Base-by-base conservation (phyloP, 1,284 basidiomycete genomes). In the Ustilago esculenta region DNA sequence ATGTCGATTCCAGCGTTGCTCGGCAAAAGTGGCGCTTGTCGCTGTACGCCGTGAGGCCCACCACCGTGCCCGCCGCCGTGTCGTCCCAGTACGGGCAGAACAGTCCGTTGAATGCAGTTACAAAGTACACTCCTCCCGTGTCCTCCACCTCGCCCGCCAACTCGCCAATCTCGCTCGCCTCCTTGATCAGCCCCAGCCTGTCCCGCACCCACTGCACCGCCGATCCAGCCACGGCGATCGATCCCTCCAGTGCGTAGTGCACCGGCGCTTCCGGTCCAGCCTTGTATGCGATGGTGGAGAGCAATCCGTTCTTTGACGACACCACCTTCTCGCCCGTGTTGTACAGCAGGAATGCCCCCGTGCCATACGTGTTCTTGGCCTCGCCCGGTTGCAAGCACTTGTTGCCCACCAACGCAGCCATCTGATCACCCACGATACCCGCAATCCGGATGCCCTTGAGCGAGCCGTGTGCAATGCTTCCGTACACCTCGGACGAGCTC, bases 191-290 rank as follows among this genome's bases (percentile, higher is more conserved):
- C 21, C 86, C 84, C 86, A 98, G 88, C 32, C 91, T 90, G 84
- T 98, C 96, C 24, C 95, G 90, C 10, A 98, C 85, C 87, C 95
- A 98, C 84, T 96, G 94, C 82, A 98, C 89, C 9, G 93, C 93
- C 69, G 90, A 92, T 32, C 95, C 95, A 11, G 94, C 94, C 24
- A 98, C 96, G 30, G 92, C 92, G 73, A 98, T 94, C 63, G 90
- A 91, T 5, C 95, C 95, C 83, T 98, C 95, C 40, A 98, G 85
- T 2, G 95, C 94, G 81, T 98, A 98, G 4, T 92, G 86, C 0
- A 94, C 90, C 70, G 89, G 89, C 4, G 88, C 85, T 27, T 87
- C 84, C 4, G 89, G 87, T 10, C 94, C 92, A 33, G 92, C 87
- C 83, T 95, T 91, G 84, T 92, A 98, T n/a, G 91, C 95, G 49